Base-by-base conservation (phyloP, 2,329 filamentous ascomycete species). In the Cladophialophora chaetospira region DNA sequence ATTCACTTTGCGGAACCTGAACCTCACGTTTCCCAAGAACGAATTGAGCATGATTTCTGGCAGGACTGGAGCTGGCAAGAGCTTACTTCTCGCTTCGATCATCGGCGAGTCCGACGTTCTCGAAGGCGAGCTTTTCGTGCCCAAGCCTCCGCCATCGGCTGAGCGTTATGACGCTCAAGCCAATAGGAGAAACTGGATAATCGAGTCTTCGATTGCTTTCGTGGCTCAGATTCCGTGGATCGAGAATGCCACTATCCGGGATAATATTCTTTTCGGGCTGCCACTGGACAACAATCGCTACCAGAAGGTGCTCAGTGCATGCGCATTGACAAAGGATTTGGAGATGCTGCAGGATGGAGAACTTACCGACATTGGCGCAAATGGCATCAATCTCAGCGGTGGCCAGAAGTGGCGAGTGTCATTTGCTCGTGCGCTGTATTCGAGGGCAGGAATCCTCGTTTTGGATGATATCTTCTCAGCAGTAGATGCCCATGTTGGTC, bases 171-270 rank as follows among this genome's bases (percentile, higher is more conserved):
- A 89, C 64, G 69, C 73, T 50, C 81, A 84, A 60, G 88, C 88
- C 2, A 87, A 73, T 11, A 73, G 66, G 44, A 71, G 71, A 3
- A 77, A 89, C 63, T 91, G 88, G 88, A 84, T 88, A 42, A 79
- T 91, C 13, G 80, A 85, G 5, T 80, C 81, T 2, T 82, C 87
- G 1, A 80, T 91, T 45, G 89, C 89, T 0, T 93, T 86, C 64
- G 87, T 92, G 29, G 83, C 87, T 1, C 88, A 92, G 68, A 90
- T 88, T 5, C 89, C 89, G 0, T 94, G 89, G 89, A 89, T 94
- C 46, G 89, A 93, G 67, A 93, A 92, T 65, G 88, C 87, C 0
- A 88, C 84, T 4, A 85, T 95, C 60, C 84, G 82, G 54, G 85
- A 91, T 42, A 95, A 94, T 64, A 88, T 94, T 48, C 71, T 90